Evolutionary conservation across 805 yeast species (phyloP), one percentile per base, ranked within the genome.

Genomic region (Nakazawaea siamensis): DNA sequence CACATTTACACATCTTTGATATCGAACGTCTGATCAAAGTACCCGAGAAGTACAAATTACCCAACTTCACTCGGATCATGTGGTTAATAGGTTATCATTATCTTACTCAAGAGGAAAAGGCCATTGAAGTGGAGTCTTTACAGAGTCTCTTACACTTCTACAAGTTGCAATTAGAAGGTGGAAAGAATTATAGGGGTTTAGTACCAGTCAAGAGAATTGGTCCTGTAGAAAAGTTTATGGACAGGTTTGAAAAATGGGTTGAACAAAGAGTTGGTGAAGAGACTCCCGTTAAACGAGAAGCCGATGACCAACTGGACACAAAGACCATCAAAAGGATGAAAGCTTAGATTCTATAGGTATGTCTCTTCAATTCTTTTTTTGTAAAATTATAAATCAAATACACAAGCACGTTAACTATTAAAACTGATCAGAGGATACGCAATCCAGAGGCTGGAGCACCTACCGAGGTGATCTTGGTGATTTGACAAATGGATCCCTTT

Each of bases 361-460:
- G n/a, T n/a, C n/a, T n/a, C n/a, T n/a, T n/a, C n/a, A n/a, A n/a
- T n/a, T n/a, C n/a, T n/a, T n/a, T n/a, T n/a, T n/a, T n/a, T n/a
- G n/a, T n/a, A n/a, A n/a, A n/a, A n/a, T n/a, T n/a, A n/a, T n/a
- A n/a, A n/a, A n/a, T n/a, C n/a, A n/a, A n/a, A n/a, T n/a, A n/a
- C n/a, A n/a, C n/a, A n/a, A n/a, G n/a, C n/a, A n/a, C n/a, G n/a
- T n/a, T n/a, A n/a, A n/a, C n/a, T n/a, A n/a, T n/a, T n/a, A n/a
- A n/a, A n/a, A n/a, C n/a, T 33, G 37, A 52, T 18, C 47, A 50
- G 37, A 52, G 39, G 15, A 73, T 67, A 43, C 94, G 76, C 50
- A 90, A 69, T 16, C 97, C 97, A 10, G 95, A 80, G 9, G 95
- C 92, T 14, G 92, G 84, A 12, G 90, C 86, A 14, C 98, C 99